These are phyloP conservation scores for Blepharisma undulans DNA, from an alignment of 169 alveolate species.

Conservation along the genomic window DNA sequence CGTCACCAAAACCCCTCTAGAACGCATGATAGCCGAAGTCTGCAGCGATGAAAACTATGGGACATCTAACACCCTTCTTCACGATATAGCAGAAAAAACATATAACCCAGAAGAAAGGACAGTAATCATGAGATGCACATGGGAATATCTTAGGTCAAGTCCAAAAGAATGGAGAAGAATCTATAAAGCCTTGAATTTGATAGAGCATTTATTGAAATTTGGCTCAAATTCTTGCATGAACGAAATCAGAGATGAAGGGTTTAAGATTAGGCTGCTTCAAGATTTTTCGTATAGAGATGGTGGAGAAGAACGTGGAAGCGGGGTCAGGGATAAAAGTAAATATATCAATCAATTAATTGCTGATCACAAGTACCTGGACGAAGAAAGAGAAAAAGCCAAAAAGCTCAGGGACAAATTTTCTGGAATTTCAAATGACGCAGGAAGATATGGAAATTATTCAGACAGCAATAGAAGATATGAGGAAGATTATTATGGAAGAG, in stretches of 20 bases:
- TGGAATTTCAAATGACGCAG: conserved; percentile 56
- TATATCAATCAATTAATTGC: conserved; percentile 51
- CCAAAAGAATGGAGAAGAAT: conserved; percentile 82
- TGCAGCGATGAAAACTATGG: conserved; percentile 87
- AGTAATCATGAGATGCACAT: conserved; percentile 71
- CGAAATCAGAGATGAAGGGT: conserved; percentile 75
- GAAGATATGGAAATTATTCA: background rate
- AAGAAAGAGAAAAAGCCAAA: conserved; percentile 77
- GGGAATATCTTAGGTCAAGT: conserved; percentile 73
- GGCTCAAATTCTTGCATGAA: conserved; percentile 77
- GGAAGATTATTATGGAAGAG: background rate
- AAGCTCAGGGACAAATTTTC: conserved; percentile 68
- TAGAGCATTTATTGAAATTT: conserved; percentile 74
- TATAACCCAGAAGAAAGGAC: conserved; percentile 77
- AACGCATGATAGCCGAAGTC: conserved; percentile 78
- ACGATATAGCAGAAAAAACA: conserved; percentile 80
- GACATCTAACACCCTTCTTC: conserved; percentile 72
- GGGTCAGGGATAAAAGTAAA: conserved; percentile 77
- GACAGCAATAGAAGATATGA: background rate
- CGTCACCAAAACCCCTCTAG: conserved; percentile 67
- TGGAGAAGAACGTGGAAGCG: conserved; percentile 82
- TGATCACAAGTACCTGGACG: conserved; percentile 63
- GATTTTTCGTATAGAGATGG: conserved; percentile 78
- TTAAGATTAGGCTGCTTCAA: conserved; percentile 69
- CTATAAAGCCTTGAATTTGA: conserved; percentile 73